phyloP scores from a whole-genome alignment of 345 rosid species.

The Pseudoturritis turrita region DNA sequence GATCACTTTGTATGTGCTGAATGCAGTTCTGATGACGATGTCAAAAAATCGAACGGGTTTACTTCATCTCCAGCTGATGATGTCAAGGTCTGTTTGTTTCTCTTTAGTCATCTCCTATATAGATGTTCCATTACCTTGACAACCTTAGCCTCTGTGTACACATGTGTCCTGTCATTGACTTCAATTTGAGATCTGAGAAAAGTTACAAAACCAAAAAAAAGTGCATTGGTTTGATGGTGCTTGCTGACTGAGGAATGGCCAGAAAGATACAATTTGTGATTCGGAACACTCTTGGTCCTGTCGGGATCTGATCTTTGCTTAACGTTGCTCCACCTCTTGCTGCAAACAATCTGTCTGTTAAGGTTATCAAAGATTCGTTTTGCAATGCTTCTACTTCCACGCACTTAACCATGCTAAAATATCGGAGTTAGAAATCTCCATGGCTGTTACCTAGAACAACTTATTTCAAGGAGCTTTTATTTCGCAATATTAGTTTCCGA shows the following conservation, averaged over 20 bases:
- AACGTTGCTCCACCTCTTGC: background rate
- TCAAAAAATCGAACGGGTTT: conserved; percentile 52
- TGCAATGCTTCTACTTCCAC: background rate
- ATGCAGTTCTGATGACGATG: conserved; percentile 60
- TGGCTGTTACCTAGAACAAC: background rate
- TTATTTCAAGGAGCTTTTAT: background rate
- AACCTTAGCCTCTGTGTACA: background rate
- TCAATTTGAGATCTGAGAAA: conserved; percentile 7
- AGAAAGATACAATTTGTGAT: background rate
- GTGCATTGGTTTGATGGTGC: background rate
- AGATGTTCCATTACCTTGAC: background rate
- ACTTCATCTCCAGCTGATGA: conserved; percentile 52
- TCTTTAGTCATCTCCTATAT: background rate
- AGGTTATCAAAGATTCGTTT: background rate
- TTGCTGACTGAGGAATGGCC: background rate
- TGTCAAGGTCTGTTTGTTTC: conserved; percentile 43
- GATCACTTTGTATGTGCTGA: conserved; percentile 75
- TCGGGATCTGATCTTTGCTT: conserved; percentile 6
- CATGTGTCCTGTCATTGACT: background rate
- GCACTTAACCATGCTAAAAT: background rate
- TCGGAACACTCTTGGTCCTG: background rate
- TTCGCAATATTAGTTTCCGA: background rate
- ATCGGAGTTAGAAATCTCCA: background rate
- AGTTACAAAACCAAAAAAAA: background rate
- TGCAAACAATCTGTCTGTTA: background rate